Conservation (phyloP, 495 filamentous ascomycete genomes). For the Neurospora cerealis region DNA sequence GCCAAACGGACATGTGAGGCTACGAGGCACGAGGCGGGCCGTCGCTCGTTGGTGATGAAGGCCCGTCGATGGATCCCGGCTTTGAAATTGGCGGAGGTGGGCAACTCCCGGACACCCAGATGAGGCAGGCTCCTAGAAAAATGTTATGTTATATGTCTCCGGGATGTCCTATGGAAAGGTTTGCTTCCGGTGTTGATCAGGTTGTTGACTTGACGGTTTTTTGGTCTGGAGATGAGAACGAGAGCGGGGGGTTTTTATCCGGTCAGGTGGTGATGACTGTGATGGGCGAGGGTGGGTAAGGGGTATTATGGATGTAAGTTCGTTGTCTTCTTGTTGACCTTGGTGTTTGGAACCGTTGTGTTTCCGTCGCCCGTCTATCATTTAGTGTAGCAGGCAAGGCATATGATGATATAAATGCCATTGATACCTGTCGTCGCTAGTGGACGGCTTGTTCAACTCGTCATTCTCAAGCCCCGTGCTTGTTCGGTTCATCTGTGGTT, state of each 20-base stretch:
- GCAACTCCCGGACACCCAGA: neutral
- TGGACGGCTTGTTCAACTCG: neutral
- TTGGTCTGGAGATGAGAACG: neutral
- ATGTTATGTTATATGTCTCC: neutral
- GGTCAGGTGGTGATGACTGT: neutral
- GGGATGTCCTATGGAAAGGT: neutral
- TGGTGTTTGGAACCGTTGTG: too few species aligned
- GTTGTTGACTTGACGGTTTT: neutral
- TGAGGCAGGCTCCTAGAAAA: neutral
- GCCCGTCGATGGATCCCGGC: neutral
- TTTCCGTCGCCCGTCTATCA: too few species aligned
- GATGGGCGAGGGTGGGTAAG: neutral
- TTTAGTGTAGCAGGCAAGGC: too few species aligned
- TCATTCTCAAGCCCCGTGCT: neutral
- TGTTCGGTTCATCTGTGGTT: neutral
- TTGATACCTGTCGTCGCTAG: neutral
- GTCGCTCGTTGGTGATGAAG: neutral
- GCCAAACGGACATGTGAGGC: neutral
- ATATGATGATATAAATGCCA: neutral
- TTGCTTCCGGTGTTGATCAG: neutral
- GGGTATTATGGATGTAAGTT: too few species aligned
- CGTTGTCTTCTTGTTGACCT: too few species aligned
- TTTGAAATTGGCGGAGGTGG: neutral
- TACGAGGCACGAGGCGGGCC: neutral
- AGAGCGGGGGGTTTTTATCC: neutral